phyloP scores from a whole-genome alignment of 2,329 filamentous ascomycete genomes.

The Aspergillus novoparasiticus region DNA sequence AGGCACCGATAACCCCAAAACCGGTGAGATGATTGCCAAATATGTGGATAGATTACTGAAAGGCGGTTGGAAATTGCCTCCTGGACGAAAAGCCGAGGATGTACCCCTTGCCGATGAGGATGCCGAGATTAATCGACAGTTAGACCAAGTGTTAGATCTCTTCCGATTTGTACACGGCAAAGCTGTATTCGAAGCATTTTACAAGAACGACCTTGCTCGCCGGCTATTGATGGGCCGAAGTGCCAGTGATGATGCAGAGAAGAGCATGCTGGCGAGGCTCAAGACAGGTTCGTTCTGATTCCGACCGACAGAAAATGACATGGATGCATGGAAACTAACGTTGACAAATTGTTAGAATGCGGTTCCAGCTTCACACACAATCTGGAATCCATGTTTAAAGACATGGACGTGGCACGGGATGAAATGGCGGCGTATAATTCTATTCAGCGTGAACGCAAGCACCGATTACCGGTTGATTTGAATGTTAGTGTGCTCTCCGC shows the following conservation, averaged over 20 bases:
- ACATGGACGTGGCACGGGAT: constrained; percentile 89
- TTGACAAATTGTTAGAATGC: constrained; percentile 62
- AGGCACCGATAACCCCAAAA: constrained; percentile 85
- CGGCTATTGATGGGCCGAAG: constrained; percentile 88
- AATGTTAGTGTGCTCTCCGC: constrained; percentile 89
- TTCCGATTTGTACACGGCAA: constrained; percentile 98
- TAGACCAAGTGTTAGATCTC: constrained; percentile 89
- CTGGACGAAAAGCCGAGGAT: constrained; percentile 49
- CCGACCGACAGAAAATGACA: neutral
- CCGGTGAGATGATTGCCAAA: constrained; percentile 98
- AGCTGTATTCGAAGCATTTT: constrained; percentile 97
- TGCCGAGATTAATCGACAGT: constrained; percentile 83
- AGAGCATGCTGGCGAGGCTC: constrained; percentile 89
- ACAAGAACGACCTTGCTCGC: constrained; percentile 94
- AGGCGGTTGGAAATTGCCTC: constrained; percentile 76
- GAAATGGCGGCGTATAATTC: constrained; percentile 88
- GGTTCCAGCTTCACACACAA: constrained; percentile 95
- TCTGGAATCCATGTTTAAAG: constrained; percentile 98
- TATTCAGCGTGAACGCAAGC: constrained; percentile 62
- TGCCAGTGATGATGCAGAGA: constrained; percentile 91
- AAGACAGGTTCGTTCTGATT: constrained; percentile 61
- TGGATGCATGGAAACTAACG: constrained; percentile 6
- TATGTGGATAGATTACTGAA: constrained; percentile 89
- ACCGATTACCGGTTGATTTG: constrained; percentile 67
- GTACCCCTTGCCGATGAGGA: constrained; percentile 80